Base-by-base conservation (phyloP, 345 rosid species). In the Trapa incisa region DNA sequence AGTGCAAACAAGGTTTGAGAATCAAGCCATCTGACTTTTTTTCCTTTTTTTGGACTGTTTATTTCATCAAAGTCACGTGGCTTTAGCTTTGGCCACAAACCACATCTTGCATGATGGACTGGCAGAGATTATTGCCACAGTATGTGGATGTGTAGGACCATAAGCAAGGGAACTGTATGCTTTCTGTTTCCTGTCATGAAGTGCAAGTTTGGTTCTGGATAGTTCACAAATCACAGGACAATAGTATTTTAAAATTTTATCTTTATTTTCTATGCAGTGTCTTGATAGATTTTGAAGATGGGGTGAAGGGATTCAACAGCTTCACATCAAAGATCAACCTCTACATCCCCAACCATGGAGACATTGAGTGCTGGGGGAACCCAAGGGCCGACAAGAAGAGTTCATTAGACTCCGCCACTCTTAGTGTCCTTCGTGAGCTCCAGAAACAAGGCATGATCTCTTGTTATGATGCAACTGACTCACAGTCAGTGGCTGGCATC, bases 351-450 rank as follows among this genome's bases (percentile, higher is more conserved):
- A 66, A 66, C 12, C 73, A 39, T 6, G 91, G 92, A 29, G 50
- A 43, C 37, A 72, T 86, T 38, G 75, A 76, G 72, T 83, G 82
- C 69, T 53, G 71, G 0, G 96, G 99, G 53, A 87, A 83, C 35
- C 77, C 83, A 33, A 87, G 78, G 74, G 82, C 93, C 13, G 95
- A 94, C 74, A 94, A 94, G 87, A 91, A 89, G 73, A 81, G 88
- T 54, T 87, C 97, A 0, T 85, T 38, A 0, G 99, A 91, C 78
- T 86, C 92, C 12, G 99, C 99, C 15, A 86, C 89, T 6, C 72
- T 87, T 4, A 63, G 68, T 33, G 52, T 88, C 76, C 85, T 94
- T 45, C 52, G 79, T 3, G 84, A 84, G 77, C 92, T 94, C 41
- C 72, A 82, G 77, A 22, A 22, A 22, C 29, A 22, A 22, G 29